Base-by-base conservation (phyloP, 139 green algal species). In the Trebouxia sp. region DNA sequence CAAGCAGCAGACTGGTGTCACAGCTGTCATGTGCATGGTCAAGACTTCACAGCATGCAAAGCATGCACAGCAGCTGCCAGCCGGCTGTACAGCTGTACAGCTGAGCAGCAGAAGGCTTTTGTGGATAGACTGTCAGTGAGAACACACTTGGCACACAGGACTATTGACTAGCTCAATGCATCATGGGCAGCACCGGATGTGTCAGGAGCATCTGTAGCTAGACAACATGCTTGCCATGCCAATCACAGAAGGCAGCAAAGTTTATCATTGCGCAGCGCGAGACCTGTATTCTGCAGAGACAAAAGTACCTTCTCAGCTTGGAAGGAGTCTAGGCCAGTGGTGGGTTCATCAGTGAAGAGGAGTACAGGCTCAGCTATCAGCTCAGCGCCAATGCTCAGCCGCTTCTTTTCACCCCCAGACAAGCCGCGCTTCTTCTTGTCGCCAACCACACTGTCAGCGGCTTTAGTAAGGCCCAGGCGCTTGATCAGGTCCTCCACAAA, bases 381-480 rank as follows among this genome's bases (percentile, higher is more conserved):
- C 89, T 98, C 95, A 55, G 88, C 92, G 53, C 88, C 95, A 62
- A 98, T 97, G 82, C 76, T 87, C 28, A 98, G 90, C 1, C 94
- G 87, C 90, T 97, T 97, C 78, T 90, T 90, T 88, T 98, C 93
- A 11, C 94, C 94, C 56, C 87, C 88, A 30, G 65, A 67, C 1
- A 80, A n/a, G 11, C 76, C 65, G 3, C 80, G 32, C 30, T 62
- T 78, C 81, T 85, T 80, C 35, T 87, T 81, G 56, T 94, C 92
- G 17, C 94, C 94, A 12, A 96, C 89, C 5, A 92, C 55, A 0
- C 86, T 89, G 72, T 92, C 90, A 15, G 90, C 92, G 38, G 74
- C 87, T 76, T 92, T 92, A 48, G 80, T 72, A 28, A 97, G 88
- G 5, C 92, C 92, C 80, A 98, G 88, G 41, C 89, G 81, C 3